Evolutionary conservation across 2,329 filamentous ascomycete species (phyloP).

Genomic region (Davidsoniella australis): DNA sequence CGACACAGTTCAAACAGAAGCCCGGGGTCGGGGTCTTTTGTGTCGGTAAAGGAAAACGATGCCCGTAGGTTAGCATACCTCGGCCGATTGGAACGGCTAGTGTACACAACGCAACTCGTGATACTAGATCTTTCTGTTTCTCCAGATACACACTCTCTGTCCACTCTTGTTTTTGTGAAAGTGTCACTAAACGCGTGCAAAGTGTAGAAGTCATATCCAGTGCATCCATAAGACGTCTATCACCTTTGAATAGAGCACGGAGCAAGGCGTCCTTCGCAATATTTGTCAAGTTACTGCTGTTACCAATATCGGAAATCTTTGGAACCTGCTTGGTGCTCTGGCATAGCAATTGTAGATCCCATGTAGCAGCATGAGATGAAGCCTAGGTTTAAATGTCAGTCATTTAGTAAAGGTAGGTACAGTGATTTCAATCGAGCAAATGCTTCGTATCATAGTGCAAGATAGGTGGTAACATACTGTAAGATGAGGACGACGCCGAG

Average conservation of each 20-base stretch:
- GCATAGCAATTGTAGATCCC: conserved; percentile 68
- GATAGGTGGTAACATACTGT: conserved; percentile 25
- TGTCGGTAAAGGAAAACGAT: conserved; percentile 74
- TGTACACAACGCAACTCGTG: conserved; percentile 71
- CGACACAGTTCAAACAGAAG: conserved; percentile 80
- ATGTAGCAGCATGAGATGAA: conserved; percentile 45
- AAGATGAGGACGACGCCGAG: no score
- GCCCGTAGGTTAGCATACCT: conserved; percentile 73
- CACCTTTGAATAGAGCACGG: conserved; percentile 75
- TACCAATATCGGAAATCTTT: no score
- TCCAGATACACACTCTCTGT: conserved; percentile 77
- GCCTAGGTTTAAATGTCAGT: conserved; percentile 3
- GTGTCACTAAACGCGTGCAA: conserved; percentile 61
- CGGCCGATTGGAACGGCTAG: conserved; percentile 77
- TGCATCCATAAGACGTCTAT: conserved; percentile 77
- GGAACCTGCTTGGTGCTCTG: conserved; percentile 26
- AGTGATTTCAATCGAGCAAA: background rate
- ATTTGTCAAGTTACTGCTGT: no score
- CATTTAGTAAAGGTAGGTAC: background rate
- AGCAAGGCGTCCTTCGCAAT: conserved; percentile 48
- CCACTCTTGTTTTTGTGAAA: conserved; percentile 59
- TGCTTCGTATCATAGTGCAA: background rate
- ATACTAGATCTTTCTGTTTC: conserved; percentile 78
- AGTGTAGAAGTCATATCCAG: conserved; percentile 71
- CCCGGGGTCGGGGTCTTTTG: conserved; percentile 81